Evolutionary conservation across 768 basidiomycete genomes (phyloP), one percentile per base, ranked within the genome.

Genomic region (Tephrocybe sp.): DNA sequence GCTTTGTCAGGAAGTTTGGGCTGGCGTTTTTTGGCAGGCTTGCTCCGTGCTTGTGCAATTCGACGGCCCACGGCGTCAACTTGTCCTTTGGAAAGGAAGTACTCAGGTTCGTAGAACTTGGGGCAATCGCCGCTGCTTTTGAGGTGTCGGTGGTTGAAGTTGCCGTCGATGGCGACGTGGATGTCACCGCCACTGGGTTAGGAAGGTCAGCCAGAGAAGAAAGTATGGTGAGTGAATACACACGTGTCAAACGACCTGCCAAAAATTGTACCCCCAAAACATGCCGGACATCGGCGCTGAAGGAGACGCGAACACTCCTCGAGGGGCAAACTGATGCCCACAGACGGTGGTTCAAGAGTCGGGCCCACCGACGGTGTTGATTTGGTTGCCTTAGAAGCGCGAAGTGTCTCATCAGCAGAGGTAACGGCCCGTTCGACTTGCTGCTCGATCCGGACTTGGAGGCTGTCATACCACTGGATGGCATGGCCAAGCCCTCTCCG

Each of bases 121-220:
- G 68, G 64, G 22, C 65, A 60, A 37, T 73, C 61, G 3, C 69
- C 69, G 0, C 62, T 65, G 3, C 50, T 42, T 1, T 42, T 16
- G 2, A 59, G 42, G 45, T 77, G 73, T 0, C 62, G 54, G 46
- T 75, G 69, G 40, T 70, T 66, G 50, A 74, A 74, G 31, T 71
- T 72, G 0, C 69, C 69, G 58, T 75, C 71, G 0, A 60, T 57
- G 0, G 61, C 61, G 1, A 75, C 52, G 31, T 72, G 70, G 8
- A 74, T 57, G 46, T 75, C 69, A 2, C 61, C 65, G 0, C 73
- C 69, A 1, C 69, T n/a, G n/a, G n/a, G 65, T 33, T 21, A 29
- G 21, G 16, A 16, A 5, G 50, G 31, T 54, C 36, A 42, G 33
- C n/a, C 7, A 30, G 16, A 30, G 44, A 18, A 16, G 6, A 19